Evolutionary conservation across 768 basidiomycete species (phyloP), one percentile per base, ranked within the genome.

Genomic region (Hemileccinum impolitum): DNA sequence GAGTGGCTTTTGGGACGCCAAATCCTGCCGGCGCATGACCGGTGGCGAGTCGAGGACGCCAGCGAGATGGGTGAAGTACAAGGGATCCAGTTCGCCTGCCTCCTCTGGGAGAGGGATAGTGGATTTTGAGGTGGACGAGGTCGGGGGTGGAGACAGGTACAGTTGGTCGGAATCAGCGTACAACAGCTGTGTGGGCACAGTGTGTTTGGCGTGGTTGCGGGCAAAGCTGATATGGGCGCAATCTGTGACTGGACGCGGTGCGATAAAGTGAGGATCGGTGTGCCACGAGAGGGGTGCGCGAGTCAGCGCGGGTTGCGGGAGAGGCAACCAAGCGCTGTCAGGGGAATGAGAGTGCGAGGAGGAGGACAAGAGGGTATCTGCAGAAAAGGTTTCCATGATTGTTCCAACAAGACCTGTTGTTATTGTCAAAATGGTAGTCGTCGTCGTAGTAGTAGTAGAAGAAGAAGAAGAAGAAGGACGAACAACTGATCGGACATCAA

Each of bases 41-140:
- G 60, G 50, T 3, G 73, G 66, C 1, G 70, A 72, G 57, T 71
- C 68, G 44, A 71, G 63, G 19, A 70, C 47, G 14, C 71, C 68
- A 3, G 46, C 53, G 6, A 69, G 50, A 44, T 63, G 66, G 2
- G 63, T 61, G 23, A 52, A 61, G 31, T 67, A 69, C 40, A 53
- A 2, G 12, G 52, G 28, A 9, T 39, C 43, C 40, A 42, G 51
- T n/a, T 54, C 57, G 49, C 37, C 53, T 23, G 38, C 40, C 43
- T 65, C 60, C 53, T 61, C 66, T 54, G 67, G 63, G 14, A 63
- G 47, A 17, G 61, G 46, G 18, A 67, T 34, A 39, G 58, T 55
- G 13, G 53, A 31, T 51, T 61, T 63, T 48, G 59, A 65, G 6
- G 59, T 10, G 14, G 64, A 66, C 17, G 65, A 54, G 42, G 53